These are phyloP conservation scores for Pigoraptor vietnamica DNA, from an alignment of 78 protist species.

Conservation along the genomic window DNA sequence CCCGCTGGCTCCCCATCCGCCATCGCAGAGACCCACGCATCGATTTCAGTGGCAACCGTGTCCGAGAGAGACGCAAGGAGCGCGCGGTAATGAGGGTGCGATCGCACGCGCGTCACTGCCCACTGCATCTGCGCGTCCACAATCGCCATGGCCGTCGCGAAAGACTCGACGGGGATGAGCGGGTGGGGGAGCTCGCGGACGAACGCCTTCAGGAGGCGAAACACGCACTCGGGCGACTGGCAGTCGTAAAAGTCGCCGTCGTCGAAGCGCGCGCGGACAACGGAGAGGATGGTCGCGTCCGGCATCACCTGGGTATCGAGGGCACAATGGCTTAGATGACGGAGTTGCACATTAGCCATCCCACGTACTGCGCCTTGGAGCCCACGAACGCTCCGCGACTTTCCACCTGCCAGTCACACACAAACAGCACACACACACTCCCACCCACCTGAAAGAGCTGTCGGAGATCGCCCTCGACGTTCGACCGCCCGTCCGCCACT, in stretches of 20 bases:
- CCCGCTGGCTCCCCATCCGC: not conserved
- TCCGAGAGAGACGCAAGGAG: not conserved
- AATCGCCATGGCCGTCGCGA: not conserved
- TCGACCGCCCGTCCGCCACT: not conserved
- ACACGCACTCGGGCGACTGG: not conserved
- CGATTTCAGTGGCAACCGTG: not conserved
- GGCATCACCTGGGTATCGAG: not conserved
- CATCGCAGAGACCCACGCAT: not conserved
- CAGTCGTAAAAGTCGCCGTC: conserved; percentile 7
- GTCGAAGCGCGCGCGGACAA: not conserved
- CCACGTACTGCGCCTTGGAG: no score
- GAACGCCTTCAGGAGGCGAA: not conserved
- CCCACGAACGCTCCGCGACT: no score
- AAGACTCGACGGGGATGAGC: not conserved
- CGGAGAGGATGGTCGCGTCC: not conserved
- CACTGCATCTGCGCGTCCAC: not conserved
- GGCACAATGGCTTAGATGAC: no score
- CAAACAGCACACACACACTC: no score
- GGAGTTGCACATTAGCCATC: no score
- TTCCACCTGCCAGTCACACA: no score
- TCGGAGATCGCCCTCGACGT: not conserved
- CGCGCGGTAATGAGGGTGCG: not conserved
- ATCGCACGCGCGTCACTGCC: not conserved
- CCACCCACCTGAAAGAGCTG: conserved; percentile 1
- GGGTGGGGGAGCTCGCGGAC: conserved; percentile 2